Evolutionary conservation across 495 filamentous ascomycete genomes (phyloP).

Genomic region (Penicillium macrosclerotiorum): DNA sequence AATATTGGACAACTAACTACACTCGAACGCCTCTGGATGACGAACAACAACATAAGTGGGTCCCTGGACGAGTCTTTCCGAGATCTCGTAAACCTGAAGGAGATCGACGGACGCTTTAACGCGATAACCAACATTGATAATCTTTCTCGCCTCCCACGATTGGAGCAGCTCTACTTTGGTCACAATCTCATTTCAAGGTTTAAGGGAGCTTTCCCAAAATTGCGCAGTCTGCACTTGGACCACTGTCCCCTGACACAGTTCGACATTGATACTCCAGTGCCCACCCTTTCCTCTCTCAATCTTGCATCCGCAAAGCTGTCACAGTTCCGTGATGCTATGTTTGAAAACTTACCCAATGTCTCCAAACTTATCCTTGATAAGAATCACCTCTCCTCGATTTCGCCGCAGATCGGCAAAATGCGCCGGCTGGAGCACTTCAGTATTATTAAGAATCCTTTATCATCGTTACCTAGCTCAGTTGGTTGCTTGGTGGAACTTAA

Average conservation of each 20-base stretch:
- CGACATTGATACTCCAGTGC: conserved; percentile 71
- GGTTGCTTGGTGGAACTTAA: conserved; percentile 81
- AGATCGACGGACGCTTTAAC: conserved; percentile 94
- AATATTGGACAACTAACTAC: conserved; percentile 73
- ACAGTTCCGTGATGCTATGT: conserved; percentile 77
- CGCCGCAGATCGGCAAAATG: conserved; percentile 78
- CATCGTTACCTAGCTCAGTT: conserved; percentile 77
- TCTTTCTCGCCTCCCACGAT: conserved; percentile 72
- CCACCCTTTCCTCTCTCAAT: conserved; percentile 80
- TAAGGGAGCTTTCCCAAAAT: conserved; percentile 76
- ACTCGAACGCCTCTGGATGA: conserved; percentile 88
- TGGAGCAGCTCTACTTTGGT: conserved; percentile 83
- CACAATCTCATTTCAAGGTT: conserved; percentile 91
- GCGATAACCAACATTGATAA: conserved; percentile 80
- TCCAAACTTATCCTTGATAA: conserved; percentile 86
- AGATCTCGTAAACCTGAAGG: conserved; percentile 72
- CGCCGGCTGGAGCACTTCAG: conserved; percentile 86
- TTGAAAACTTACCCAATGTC: conserved; percentile 81
- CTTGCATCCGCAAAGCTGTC: conserved; percentile 84
- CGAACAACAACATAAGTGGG: conserved; percentile 84
- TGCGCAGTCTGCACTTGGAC: conserved; percentile 82
- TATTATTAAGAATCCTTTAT: conserved; percentile 85
- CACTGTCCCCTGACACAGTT: conserved; percentile 94
- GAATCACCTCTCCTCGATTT: conserved; percentile 91
- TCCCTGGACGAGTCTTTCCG: conserved; percentile 68